Base-by-base conservation (phyloP, 1,284 basidiomycete genomes). In the Cryptococcus hybrid region DNA sequence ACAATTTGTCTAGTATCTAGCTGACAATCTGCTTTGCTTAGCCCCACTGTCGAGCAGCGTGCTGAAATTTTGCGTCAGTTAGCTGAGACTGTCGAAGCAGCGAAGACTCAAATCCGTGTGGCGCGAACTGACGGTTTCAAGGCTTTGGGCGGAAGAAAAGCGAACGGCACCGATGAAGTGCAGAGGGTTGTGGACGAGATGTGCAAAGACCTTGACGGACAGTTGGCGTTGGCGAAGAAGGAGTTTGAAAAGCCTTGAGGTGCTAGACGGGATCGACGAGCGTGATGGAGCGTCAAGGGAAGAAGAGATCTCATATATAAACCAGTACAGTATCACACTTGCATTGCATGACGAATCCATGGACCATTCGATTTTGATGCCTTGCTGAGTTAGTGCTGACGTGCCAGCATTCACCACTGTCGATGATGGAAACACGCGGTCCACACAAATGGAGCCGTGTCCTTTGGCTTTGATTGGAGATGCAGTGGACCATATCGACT, bases 111-210 rank as follows among this genome's bases (percentile, higher is more conserved):
- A 56, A 63, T 78, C 55, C 67, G 77, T 4, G 54, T 57, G 6
- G 73, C 73, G 13, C 64, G 77, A 7, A 67, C 66, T 2, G 77
- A 77, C 34, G 74, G 70, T 3, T 57, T 78, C 60, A 77, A 75
- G 56, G 55, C 63, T 5, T 59, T 75, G 7, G 73, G 74, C 1
- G 73, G 74, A 3, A 67, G 69, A 36, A 67, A 66, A n/a, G 68
- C 66, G 42, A 62, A 61, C 6, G 73, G 70, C 9, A 57, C 70
- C 7, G 70, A 76, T 24, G 68, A 74, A 12, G 64, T 76, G 30
- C 75, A 78, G 56, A 63, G 73, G 47, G 39, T 74, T 15, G 68
- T 71, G 18, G 73, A 78, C 57, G 64, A 69, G 7, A 65, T 60
- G 15, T 67, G 66, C 12, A 61, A 56, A 35, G 68, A 73, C 52